These are phyloP conservation scores for Meyerozyma sp. DNA, from an alignment of 1,139 yeast genomes.

Conservation along the genomic window DNA sequence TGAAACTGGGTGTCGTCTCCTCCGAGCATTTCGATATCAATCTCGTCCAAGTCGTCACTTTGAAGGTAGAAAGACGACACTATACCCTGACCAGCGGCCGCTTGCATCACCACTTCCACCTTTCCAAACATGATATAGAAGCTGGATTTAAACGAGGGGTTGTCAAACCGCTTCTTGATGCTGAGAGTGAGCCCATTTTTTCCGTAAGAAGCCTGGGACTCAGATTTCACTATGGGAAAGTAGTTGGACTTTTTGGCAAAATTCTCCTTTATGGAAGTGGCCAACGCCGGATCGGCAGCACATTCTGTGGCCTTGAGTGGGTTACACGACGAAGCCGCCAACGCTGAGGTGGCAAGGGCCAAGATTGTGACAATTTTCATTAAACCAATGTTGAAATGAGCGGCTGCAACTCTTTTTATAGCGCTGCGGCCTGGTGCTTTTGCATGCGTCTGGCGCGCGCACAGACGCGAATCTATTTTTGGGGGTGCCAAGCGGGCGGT, in stretches of 20 bases:
- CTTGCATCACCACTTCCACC: constrained; percentile 65
- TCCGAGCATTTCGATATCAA: constrained; percentile 83
- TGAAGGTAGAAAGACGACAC: constrained; percentile 78
- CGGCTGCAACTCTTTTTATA: background rate
- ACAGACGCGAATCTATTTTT: background rate
- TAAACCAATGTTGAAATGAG: background rate
- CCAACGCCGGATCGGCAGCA: constrained; percentile 50
- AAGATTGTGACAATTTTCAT: constrained; percentile 1
- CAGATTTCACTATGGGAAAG: constrained; percentile 23
- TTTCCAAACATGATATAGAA: constrained; percentile 86
- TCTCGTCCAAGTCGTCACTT: constrained; percentile 82
- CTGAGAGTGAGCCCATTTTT: constrained; percentile 54
- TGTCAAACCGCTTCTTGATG: constrained; percentile 57
- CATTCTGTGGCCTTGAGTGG: constrained; percentile 26
- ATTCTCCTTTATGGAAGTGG: constrained; percentile 44
- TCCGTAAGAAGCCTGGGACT: constrained; percentile 14
- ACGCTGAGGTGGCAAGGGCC: constrained; percentile 6
- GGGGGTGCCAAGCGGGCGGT: background rate
- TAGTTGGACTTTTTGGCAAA: constrained; percentile 40
- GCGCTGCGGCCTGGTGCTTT: background rate
- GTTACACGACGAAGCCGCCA: constrained; percentile 17
- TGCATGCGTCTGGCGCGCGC: background rate
- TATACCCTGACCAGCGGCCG: constrained; percentile 72
- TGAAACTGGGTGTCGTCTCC: constrained; percentile 69
- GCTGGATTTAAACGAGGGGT: constrained; percentile 70